Evolutionary conservation across 108 stramenopile genomes (phyloP).

Genomic region (Fistulifera solaris): DNA sequence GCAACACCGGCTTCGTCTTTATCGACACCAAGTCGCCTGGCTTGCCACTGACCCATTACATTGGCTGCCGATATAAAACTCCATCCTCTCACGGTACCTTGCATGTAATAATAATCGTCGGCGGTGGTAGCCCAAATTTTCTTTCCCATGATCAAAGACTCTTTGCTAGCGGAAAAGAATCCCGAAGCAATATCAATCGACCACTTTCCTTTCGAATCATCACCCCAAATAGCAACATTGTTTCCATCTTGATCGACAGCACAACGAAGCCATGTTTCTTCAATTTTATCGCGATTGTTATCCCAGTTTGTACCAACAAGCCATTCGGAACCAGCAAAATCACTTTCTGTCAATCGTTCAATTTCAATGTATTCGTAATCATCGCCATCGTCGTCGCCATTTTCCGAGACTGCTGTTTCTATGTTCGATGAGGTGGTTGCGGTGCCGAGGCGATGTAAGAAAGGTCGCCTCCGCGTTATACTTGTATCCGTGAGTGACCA

Average conservation of each 20-base stretch:
- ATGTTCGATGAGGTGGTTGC: no score
- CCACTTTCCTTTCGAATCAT: constrained; percentile 61
- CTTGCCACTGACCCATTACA: constrained; percentile 80
- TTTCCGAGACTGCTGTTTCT: no score
- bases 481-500: no score
- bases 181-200: constrained; percentile 60
- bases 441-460: no score
- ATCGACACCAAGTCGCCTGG: constrained; percentile 63
- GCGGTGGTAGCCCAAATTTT: constrained; percentile 70
- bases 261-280: constrained; percentile 74
- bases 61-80: constrained; percentile 54
- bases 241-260: constrained; percentile 48
- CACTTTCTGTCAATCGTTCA: constrained; percentile 59
- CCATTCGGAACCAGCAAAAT: constrained; percentile 76
- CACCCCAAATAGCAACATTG: constrained; percentile 70
- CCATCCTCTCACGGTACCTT: constrained; percentile 80
- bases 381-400: constrained; percentile 32
- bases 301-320: constrained; percentile 66
- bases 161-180: constrained; percentile 62
- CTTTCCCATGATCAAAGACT: constrained; percentile 52
- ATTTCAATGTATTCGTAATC: constrained; percentile 78
- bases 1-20: constrained; percentile 64
- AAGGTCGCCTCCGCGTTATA: no score
- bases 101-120: constrained; percentile 73
- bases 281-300: constrained; percentile 33